These are phyloP conservation scores for Xerocomellus chrysenteron DNA, from an alignment of 768 basidiomycete species.

Conservation along the genomic window DNA sequence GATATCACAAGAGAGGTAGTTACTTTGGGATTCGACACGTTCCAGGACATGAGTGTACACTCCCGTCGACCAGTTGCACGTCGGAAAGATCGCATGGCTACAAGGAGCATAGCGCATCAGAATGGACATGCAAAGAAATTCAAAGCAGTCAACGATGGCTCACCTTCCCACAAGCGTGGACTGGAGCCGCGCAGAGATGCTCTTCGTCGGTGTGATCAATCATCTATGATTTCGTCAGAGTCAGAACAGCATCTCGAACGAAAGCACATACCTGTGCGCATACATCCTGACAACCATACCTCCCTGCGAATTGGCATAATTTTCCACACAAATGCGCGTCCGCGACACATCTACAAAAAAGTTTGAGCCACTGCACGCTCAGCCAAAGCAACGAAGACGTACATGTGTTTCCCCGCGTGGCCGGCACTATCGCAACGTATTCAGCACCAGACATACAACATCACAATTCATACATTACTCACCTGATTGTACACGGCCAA, in stretches of 20 bases:
- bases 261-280: constrained; percentile 48
- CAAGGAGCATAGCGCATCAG: background rate
- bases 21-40: constrained; percentile 46
- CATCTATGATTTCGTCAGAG: constrained; percentile 32
- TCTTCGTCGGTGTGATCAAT: constrained; percentile 46
- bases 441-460: background rate
- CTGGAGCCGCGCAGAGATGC: constrained; percentile 52
- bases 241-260: background rate
- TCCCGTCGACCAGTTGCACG: constrained; percentile 30
- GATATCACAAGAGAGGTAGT: background rate
- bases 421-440: constrained; percentile 44
- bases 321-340: constrained; percentile 56
- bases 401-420: constrained; percentile 57
- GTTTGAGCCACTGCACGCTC: background rate
- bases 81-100: constrained; percentile 46
- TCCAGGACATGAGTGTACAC: constrained; percentile 40
- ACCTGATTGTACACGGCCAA: constrained; percentile 48
- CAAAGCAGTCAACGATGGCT: background rate
- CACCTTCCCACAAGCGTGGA: constrained; percentile 59
- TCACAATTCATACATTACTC: constrained; percentile 19
- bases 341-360: constrained; percentile 46
- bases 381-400: constrained; percentile 6
- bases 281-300: constrained; percentile 48
- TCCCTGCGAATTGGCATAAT: constrained; percentile 44
- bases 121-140: background rate